Evolutionary conservation across 768 basidiomycete species (phyloP).

Genomic region (Boletellus sp.): DNA sequence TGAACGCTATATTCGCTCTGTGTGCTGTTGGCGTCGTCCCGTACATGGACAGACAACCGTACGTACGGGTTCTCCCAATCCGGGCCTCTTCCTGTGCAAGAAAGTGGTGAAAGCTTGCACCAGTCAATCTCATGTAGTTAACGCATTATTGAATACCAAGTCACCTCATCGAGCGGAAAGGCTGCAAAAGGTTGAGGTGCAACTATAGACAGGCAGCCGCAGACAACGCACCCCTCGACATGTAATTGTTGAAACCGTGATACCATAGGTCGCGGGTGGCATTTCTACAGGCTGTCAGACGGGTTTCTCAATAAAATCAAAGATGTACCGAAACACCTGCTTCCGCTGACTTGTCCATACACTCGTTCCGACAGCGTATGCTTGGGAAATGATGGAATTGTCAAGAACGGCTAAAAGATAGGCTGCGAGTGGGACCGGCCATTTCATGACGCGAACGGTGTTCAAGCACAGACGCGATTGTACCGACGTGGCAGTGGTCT

Average conservation of each 20-base stretch:
- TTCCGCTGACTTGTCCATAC: conserved; percentile 60
- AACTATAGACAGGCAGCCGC: conserved; percentile 1
- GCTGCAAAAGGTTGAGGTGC: conserved; percentile 41
- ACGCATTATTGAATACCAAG: conserved; percentile 5
- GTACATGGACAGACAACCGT: conserved; percentile 30
- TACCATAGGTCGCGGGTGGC: conserved; percentile 78
- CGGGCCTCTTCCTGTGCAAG: conserved; percentile 84
- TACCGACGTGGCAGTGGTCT: conserved; percentile 22
- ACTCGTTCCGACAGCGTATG: conserved; percentile 21
- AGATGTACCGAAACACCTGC: conserved; percentile 49
- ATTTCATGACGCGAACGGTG: conserved; percentile 31
- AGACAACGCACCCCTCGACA: conserved; percentile 62
- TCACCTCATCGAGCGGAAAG: conserved; percentile 84
- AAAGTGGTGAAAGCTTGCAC: conserved; percentile 76
- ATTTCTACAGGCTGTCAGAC: conserved; percentile 43
- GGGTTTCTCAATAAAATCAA: not conserved
- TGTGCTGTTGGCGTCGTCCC: conserved; percentile 12
- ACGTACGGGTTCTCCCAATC: conserved; percentile 84
- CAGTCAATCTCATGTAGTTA: conserved; percentile 13
- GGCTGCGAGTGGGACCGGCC: conserved; percentile 45
- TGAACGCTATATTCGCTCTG: conserved; percentile 70
- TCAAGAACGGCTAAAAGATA: conserved; percentile 39
- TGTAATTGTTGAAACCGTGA: conserved; percentile 88
- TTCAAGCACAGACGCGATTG: conserved; percentile 9
- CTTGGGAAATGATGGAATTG: conserved; percentile 14